A percentile compares a stretch with the other conserved stretches of the same genome.
phyloP scores from a whole-genome alignment of 176 grass and related monocot species.

The Oryza punctata region DNA sequence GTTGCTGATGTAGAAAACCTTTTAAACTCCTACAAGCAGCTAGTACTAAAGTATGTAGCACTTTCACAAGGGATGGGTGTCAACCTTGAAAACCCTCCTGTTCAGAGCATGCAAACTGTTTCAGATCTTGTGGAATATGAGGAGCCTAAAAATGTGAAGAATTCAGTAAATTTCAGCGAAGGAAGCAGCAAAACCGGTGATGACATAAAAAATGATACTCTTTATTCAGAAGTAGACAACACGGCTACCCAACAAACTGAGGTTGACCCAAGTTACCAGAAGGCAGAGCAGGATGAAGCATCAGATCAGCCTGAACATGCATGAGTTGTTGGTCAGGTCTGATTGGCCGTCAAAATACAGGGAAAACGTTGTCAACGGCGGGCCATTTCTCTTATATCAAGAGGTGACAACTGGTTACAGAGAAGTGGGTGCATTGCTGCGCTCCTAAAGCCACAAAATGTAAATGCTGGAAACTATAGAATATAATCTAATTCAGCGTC shows the following conservation, averaged over 20 bases:
- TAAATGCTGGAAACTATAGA: constrained; percentile 19
- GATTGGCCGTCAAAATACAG: not conserved
- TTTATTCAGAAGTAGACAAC: constrained; percentile 39
- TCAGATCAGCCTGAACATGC: constrained; percentile 25
- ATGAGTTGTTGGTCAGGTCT: constrained; percentile 3
- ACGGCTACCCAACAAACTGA: constrained; percentile 12
- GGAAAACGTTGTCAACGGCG: not conserved
- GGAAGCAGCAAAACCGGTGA: constrained; percentile 35
- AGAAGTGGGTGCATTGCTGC: not conserved
- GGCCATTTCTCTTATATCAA: not conserved
- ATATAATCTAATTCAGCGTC: not conserved
- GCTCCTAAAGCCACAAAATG: constrained; percentile 19
- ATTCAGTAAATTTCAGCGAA: constrained; percentile 30
- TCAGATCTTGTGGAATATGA: constrained; percentile 38
- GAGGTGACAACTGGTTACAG: not conserved
- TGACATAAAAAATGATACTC: constrained; percentile 29
- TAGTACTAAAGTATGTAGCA: constrained; percentile 70
- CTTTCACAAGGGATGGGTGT: constrained; percentile 74
- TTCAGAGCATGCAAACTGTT: constrained; percentile 28
- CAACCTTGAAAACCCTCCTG: constrained; percentile 37
- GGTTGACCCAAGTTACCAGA: constrained; percentile 34
- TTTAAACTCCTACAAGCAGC: constrained; percentile 84
- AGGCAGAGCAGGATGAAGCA: constrained; percentile 23
- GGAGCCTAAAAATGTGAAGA: constrained; percentile 41
- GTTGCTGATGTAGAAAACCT: constrained; percentile 90